Evolutionary conservation across 345 rosid species (phyloP).

Genomic region (Salix purpurea): DNA sequence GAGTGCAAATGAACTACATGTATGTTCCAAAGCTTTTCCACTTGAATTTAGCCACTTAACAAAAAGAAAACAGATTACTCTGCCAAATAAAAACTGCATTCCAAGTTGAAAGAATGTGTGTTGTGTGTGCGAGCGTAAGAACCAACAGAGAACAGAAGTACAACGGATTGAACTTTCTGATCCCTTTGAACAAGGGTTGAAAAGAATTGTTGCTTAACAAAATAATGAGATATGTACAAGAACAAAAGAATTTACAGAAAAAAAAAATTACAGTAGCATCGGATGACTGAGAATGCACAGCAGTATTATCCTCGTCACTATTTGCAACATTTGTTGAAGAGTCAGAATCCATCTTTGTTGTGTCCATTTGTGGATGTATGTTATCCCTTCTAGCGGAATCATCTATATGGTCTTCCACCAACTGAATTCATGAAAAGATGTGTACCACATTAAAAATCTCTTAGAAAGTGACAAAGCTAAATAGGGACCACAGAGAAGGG

Average conservation of each 20-base stretch:
- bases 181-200: not conserved
- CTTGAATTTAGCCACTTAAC: not conserved
- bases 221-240: not conserved
- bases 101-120: not conserved
- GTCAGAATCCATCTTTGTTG: slow-evolving; percentile 16
- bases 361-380: slow-evolving; percentile 16
- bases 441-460: not conserved
- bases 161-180: not conserved
- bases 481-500: not conserved
- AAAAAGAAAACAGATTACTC: too few species aligned
- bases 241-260: not conserved
- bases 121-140: too few species aligned
- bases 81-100: not conserved
- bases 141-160: not conserved
- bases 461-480: not conserved
- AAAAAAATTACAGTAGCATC: slow-evolving; percentile 29
- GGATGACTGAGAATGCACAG: slow-evolving; percentile 18
- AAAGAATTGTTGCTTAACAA: not conserved
- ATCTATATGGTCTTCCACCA: slow-evolving; percentile 41
- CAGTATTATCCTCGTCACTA: slow-evolving; percentile 24
- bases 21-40: not conserved
- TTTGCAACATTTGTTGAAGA: slow-evolving; percentile 22
- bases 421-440: slow-evolving; percentile 30
- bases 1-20: not conserved
- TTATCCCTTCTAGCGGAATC: slow-evolving; percentile 18